Conservation (phyloP, 2,329 filamentous ascomycete genomes). For the Pseudogymnoascus sp. region DNA sequence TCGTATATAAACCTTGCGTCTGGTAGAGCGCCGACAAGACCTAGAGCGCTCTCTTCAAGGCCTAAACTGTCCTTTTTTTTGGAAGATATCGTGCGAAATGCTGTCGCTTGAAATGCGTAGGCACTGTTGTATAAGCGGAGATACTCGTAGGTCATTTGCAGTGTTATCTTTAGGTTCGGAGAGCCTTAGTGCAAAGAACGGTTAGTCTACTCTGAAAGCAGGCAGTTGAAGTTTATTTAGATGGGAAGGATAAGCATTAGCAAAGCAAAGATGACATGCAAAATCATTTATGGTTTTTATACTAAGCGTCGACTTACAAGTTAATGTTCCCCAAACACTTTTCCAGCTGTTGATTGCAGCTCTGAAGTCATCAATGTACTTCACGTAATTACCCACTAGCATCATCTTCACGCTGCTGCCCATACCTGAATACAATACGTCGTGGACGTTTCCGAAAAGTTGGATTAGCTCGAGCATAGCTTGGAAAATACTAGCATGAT, state of each 20-base stretch:
- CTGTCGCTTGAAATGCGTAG: conserved; percentile 69
- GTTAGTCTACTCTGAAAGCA: not conserved
- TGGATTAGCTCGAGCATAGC: conserved; percentile 66
- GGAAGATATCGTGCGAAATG: conserved; percentile 40
- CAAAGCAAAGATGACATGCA: not conserved
- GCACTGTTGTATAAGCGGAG: conserved; percentile 68
- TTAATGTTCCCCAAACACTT: conserved; percentile 59
- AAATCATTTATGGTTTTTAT: not conserved
- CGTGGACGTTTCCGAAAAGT: conserved; percentile 67
- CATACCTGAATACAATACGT: conserved; percentile 66
- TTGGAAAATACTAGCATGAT: conserved; percentile 63
- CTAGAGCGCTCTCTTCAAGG: conserved; percentile 27
- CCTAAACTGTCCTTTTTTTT: conserved; percentile 20
- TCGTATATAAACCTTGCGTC: conserved; percentile 63
- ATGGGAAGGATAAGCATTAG: not conserved
- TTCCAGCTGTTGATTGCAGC: conserved; percentile 66
- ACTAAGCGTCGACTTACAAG: conserved; percentile 40
- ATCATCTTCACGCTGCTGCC: conserved; percentile 64
- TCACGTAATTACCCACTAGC: conserved; percentile 65
- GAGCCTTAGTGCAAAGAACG: conserved; percentile 42
- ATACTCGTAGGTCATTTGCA: conserved; percentile 67
- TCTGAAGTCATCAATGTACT: conserved; percentile 69
- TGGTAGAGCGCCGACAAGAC: conserved; percentile 51
- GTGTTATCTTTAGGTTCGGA: conserved; percentile 57
- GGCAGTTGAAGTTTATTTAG: not conserved